Conservation (phyloP, 2,329 filamentous ascomycete genomes). For the Ascochyta pisi region DNA sequence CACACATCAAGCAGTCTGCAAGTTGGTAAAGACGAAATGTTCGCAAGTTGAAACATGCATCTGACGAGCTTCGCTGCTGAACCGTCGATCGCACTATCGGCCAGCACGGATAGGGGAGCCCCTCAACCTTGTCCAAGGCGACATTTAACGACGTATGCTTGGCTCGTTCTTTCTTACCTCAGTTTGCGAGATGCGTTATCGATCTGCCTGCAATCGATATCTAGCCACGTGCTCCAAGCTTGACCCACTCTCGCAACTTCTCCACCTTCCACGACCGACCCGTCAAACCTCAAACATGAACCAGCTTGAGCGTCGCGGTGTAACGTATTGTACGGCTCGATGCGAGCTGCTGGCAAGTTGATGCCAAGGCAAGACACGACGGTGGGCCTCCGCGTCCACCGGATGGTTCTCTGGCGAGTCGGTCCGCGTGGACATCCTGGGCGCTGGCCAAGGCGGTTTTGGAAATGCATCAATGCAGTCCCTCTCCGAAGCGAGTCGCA, state of each 20-base stretch:
- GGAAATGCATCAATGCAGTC: conserved; percentile 17
- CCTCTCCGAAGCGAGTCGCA: conserved; percentile 18
- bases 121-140: no score
- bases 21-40: not conserved
- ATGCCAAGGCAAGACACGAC: conserved; percentile 8
- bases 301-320: not conserved
- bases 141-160: no score
- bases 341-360: conserved; percentile 6
- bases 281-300: not conserved
- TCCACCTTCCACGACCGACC: conserved; percentile 13
- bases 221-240: conserved; percentile 16
- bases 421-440: conserved; percentile 24
- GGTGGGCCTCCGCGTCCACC: conserved; percentile 1
- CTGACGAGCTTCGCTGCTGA: not conserved
- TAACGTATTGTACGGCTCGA: not conserved
- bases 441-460: conserved; percentile 26
- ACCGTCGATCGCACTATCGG: not conserved
- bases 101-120: not conserved
- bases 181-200: conserved; percentile 4
- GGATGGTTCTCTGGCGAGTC: conserved; percentile 24
- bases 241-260: conserved; percentile 7
- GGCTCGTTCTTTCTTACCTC: not conserved
- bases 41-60: not conserved
- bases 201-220: conserved; percentile 18
- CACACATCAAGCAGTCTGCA: not conserved